Base-by-base conservation (phyloP, 768 basidiomycete genomes). In the Brasilioporus rufonigricans region DNA sequence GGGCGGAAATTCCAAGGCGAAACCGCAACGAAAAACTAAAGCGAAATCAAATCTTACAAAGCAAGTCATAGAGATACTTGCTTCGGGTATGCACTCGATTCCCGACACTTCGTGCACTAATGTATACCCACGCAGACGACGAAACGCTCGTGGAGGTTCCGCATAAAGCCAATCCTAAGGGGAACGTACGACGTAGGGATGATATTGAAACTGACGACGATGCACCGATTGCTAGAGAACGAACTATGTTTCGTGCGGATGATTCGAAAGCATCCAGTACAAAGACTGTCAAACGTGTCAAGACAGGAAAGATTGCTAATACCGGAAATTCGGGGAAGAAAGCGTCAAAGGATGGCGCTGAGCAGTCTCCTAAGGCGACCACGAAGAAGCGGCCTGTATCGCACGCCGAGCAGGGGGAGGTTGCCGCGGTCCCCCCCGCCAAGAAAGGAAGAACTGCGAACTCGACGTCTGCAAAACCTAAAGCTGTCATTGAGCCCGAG, bases 121-220 rank as follows among this genome's bases (percentile, higher is more conserved):
- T 49, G 38, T 31, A 13, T 16, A 19, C 21, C 19, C 56, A 48
- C 50, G n/a, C 29, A 69, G 68, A 70, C 39, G 70, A 70, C 31
- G 70, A 71, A 38, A 65, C 61, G 2, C 64, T 70, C 1, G 65
- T 68, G 12, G 67, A 70, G 10, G 58, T 54, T 11, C 65, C 57
- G 1, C 61, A 13, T 9, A 57, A 52, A 43, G n/a, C 51, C 9
- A 56, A 39, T 5, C 5, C 43, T 1, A 52, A 35, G 41, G 14
- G 24, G 14, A 53, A 27, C 4, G 24, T 23, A 23, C 57, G 26
- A 23, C 5, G 48, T 10, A 53, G 57, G 13, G 45, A 49, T 11
- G 54, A 43, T 24, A 27, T 3, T 8, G 50, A 56, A 32, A 50
- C 33, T 11, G 55, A 55, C 43, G 51, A 56, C 4, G 52, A 55